phyloP scores from a whole-genome alignment of 371 early-diverging fungal species.

The Mortierella sp. region DNA sequence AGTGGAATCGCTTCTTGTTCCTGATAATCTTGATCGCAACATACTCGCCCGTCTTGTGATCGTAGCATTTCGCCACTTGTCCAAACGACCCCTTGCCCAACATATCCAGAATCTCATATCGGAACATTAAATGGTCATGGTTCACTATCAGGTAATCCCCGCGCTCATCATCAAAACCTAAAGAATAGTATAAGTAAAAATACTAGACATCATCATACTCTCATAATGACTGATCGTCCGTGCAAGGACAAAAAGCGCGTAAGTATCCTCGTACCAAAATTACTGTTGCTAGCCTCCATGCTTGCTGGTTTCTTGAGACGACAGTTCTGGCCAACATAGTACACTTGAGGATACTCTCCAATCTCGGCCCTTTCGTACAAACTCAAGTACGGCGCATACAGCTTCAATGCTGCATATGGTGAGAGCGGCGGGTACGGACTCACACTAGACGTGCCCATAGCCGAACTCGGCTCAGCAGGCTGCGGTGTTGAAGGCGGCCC shows the following conservation, averaged over 20 bases:
- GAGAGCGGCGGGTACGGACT: constrained; percentile 40
- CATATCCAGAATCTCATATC: constrained; percentile 90
- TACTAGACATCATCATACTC: no score
- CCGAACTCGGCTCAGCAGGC: constrained; percentile 9
- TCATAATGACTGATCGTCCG: no score
- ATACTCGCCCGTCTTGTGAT: constrained; percentile 87
- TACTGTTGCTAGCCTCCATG: constrained; percentile 60
- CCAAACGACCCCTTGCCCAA: constrained; percentile 99
- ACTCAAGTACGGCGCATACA: constrained; percentile 75
- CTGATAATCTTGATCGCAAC: constrained; percentile 97
- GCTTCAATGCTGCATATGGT: constrained; percentile 63
- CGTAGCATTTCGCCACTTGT: constrained; percentile 93
- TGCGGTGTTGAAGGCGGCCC: constrained; percentile 12
- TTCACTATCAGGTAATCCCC: constrained; percentile 90
- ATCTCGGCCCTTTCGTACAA: constrained; percentile 88
- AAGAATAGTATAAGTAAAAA: background rate
- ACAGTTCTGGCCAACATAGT: constrained; percentile 84
- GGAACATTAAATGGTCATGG: constrained; percentile 91
- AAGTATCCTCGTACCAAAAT: constrained; percentile 72
- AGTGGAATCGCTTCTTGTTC: constrained; percentile 95
- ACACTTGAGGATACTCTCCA: constrained; percentile 79
- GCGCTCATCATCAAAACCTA: constrained; percentile 92
- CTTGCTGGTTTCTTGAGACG: constrained; percentile 66
- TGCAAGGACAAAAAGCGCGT: no score
- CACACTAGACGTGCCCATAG: constrained; percentile 2